Evolutionary conservation across 176 grass and related monocot genomes (phyloP), one percentile per base, ranked within the genome.

Genomic region (Echinochloa phyllopogon): DNA sequence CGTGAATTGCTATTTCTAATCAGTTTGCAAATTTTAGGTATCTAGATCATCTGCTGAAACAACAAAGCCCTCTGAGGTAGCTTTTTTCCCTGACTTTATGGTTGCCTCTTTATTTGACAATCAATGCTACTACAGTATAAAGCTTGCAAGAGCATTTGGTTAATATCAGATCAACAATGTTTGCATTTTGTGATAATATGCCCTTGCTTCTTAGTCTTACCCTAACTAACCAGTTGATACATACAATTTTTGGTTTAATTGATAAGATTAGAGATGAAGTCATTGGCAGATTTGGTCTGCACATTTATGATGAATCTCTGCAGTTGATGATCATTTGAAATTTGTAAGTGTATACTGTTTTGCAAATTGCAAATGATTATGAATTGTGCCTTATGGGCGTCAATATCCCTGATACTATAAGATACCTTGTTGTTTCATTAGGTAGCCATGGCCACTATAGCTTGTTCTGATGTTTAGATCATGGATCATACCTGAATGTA

Each of bases 31-130:
- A 48, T 36, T 89, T 80, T 82, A 91, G 95, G 92, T 71, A 86
- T 93, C 85, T 65, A 94, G 75, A 81, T 89, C 92, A 59, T 78
- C 88, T 86, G 84, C 78, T 87, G 92, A 98, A 89, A 68, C 58
- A 65, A 9, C 40, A 80, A 98, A 95, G 70, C 57, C 86, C 12
- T 74, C 78, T 45, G 91, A 92, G 95, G 95, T 94, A 87, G 11
- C 29, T 38, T 80, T 38, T 80, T 80, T 75, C 12, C 49, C 36
- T 83, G 39, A 62, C 23, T 86, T 58, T 49, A 49, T 87, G 8
- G 33, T 69, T 69, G 58, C 23, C 50, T 83, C 42, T 78, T 8
- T 87, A 80, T 69, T 70, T 69, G 37, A 74, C 40, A 33, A 33
- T 29, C 63, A 77, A 8, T 63, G 41, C 25, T 77, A 11, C 9